Evolutionary conservation across 208 protist genomes (phyloP).

Genomic region (Vickermania ingenoplastis): DNA sequence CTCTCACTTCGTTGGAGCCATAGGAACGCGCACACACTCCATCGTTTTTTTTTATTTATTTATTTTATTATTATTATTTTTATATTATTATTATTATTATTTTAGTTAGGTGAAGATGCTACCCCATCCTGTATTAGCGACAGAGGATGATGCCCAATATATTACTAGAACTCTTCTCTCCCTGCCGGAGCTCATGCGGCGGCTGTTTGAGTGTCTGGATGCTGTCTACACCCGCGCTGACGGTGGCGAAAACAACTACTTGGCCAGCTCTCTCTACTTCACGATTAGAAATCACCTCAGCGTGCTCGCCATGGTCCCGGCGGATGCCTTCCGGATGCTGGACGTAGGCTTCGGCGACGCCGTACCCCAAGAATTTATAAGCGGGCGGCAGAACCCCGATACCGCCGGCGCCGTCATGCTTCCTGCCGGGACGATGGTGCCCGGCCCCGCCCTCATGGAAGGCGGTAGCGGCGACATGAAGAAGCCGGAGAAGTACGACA

Average conservation of each 20-base stretch:
- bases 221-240: constrained; percentile 47
- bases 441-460: too few relatives aligned
- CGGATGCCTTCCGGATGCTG: constrained; percentile 21
- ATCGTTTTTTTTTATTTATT: too few relatives aligned
- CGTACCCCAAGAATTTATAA: not conserved
- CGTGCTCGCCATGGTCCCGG: constrained; percentile 30
- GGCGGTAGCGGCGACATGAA: not conserved
- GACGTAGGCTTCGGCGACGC: constrained; percentile 8
- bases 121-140: constrained; percentile 80
- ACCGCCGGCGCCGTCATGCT: too few relatives aligned
- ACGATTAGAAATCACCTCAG: constrained; percentile 52
- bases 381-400: not conserved
- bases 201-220: constrained; percentile 64
- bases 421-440: too few relatives aligned
- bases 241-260: constrained; percentile 23
- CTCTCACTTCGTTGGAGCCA: too few relatives aligned
- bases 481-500: constrained; percentile 8
- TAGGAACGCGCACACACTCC: too few relatives aligned
- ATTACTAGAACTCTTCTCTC: constrained; percentile 49
- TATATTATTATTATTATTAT: too few relatives aligned
- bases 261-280: constrained; percentile 40
- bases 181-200: constrained; percentile 41
- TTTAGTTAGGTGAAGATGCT: too few relatives aligned
- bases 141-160: constrained; percentile 78
- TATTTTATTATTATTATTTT: too few relatives aligned